Evolutionary conservation across 176 grass and related monocot genomes (phyloP).

Genomic region (Zoysia pacifica): DNA sequence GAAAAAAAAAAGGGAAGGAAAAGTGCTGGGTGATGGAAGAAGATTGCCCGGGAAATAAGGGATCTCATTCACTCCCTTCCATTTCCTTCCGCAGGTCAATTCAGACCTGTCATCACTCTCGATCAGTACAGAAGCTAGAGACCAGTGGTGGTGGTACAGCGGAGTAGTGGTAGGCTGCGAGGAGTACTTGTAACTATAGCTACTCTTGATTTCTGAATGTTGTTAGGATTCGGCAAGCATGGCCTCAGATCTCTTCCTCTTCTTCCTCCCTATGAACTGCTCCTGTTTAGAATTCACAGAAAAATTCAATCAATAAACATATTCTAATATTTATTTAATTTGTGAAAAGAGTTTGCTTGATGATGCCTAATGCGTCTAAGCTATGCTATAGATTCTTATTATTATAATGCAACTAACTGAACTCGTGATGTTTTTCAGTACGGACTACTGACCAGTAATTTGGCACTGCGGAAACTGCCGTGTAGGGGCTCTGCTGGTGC

Average conservation of each 20-base stretch:
- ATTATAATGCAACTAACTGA: conserved; percentile 36
- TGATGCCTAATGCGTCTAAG: not conserved
- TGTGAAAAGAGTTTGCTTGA: not conserved
- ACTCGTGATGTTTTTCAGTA: conserved; percentile 23
- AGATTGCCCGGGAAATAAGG: conserved; percentile 62
- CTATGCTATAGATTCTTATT: not conserved
- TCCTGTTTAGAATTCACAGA: conserved; percentile 31
- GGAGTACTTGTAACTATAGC: not conserved
- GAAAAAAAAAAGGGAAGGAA: conserved; percentile 5
- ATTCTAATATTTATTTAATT: not conserved
- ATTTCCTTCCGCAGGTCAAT: conserved; percentile 47
- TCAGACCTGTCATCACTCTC: conserved; percentile 40
- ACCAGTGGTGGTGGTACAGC: conserved; percentile 26
- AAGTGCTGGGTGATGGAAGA: conserved; percentile 36
- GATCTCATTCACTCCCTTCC: conserved; percentile 43
- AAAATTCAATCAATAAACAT: conserved; percentile 6
- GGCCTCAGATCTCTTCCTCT: conserved; percentile 46
- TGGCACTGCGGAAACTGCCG: conserved; percentile 49
- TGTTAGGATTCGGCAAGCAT: conserved; percentile 40
- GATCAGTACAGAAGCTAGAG: conserved; percentile 27
- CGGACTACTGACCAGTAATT: conserved; percentile 59
- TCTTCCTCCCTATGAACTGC: conserved; percentile 45
- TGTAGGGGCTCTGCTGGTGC: conserved; percentile 59
- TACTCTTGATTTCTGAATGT: conserved; percentile 38
- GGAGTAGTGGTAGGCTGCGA: conserved; percentile 26